A percentile compares a stretch with the other conserved stretches of the same genome.
These are phyloP conservation scores for Verticillium zaregamsianum DNA, from an alignment of 2,329 filamentous ascomycete genomes.

Conservation along the genomic window DNA sequence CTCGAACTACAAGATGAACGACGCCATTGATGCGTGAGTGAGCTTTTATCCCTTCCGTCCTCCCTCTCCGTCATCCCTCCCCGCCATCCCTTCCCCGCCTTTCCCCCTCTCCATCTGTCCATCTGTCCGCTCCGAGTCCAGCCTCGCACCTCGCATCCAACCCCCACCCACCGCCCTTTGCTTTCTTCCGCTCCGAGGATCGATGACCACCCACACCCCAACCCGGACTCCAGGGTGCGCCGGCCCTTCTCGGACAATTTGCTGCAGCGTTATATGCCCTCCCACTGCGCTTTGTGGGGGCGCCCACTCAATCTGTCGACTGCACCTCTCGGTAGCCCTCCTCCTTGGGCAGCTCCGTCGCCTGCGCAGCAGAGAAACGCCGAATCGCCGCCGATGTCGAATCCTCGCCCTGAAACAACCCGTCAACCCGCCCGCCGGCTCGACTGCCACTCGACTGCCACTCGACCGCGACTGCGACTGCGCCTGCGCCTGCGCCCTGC, in stretches of 20 bases:
- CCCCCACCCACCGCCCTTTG: neutral
- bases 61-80: constrained; percentile 8
- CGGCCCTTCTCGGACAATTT: constrained; percentile 22
- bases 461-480: neutral
- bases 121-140: constrained; percentile 1
- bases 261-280: constrained; percentile 12
- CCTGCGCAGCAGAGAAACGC: constrained; percentile 9
- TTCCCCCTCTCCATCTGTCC: constrained; percentile 1
- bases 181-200: neutral
- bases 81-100: constrained; percentile 13
- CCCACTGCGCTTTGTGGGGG: constrained; percentile 21
- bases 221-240: constrained; percentile 1
- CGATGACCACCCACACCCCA: neutral
- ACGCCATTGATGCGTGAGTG: constrained; percentile 56
- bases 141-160: too few species aligned
- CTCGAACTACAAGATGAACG: constrained; percentile 45
- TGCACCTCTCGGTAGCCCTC: constrained; percentile 2
- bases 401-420: neutral
- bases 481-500: neutral
- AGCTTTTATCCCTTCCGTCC: constrained; percentile 5
- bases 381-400: constrained; percentile 16
- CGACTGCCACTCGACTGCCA: too few species aligned
- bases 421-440: neutral
- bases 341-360: neutral
- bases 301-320: constrained; percentile 17